Conservation (phyloP, 345 rosid species). For the Pistacia integerrima region DNA sequence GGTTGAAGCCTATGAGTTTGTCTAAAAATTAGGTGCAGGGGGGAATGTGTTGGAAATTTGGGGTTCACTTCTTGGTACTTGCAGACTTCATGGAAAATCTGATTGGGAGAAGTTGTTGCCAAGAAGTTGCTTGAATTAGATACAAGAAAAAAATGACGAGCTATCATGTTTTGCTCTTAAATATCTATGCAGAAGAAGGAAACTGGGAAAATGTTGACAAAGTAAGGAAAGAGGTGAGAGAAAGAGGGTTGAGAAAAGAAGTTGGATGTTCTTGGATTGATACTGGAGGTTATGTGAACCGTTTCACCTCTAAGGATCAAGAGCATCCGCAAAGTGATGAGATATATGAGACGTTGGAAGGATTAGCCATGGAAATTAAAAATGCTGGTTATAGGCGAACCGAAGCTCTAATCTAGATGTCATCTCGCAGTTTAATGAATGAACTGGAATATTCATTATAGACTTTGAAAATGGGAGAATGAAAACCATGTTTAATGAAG, state of each 20-base stretch:
- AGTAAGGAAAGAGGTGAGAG: too few species aligned
- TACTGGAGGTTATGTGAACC: too few species aligned
- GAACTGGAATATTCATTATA: conserved; percentile 4
- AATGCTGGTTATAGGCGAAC: conserved; percentile 24
- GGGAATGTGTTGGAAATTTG: conserved; percentile 71
- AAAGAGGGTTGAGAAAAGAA: too few species aligned
- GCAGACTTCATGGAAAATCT: conserved; percentile 64
- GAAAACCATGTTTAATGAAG: background rate
- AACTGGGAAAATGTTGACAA: too few species aligned
- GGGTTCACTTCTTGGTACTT: conserved; percentile 86
- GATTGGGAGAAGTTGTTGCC: too few species aligned
- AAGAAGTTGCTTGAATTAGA: too few species aligned
- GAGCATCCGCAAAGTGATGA: conserved; percentile 53
- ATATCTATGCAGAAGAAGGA: too few species aligned
- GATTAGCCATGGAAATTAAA: conserved; percentile 56
- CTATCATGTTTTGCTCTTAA: too few species aligned
- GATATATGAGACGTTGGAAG: conserved; percentile 56
- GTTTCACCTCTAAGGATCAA: conserved; percentile 66
- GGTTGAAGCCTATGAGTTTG: conserved; percentile 77
- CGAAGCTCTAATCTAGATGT: conserved; percentile 1
- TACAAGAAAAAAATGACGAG: too few species aligned
- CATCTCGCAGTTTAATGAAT: conserved; percentile 7
- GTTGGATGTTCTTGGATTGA: too few species aligned
- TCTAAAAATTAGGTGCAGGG: conserved; percentile 63
- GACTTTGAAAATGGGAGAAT: too few species aligned